Base-by-base conservation (phyloP, 2,329 filamentous ascomycete genomes). In the Fusarium oxysporum region DNA sequence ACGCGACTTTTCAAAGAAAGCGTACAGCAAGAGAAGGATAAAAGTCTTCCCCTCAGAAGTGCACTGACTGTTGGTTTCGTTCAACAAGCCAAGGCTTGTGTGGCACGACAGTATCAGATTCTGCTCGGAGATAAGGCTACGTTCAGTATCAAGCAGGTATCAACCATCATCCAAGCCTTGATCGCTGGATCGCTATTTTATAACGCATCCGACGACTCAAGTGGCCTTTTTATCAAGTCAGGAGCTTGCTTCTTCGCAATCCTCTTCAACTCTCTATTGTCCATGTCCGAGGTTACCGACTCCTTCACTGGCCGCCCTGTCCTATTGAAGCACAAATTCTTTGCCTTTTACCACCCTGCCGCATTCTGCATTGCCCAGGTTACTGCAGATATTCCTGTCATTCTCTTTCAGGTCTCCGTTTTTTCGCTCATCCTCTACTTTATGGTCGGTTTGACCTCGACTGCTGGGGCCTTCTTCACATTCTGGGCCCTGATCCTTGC, bases 171-270 rank as follows among this genome's bases (percentile, higher is more conserved):
- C 0, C 89, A 91, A 74, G 90, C 91, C 0, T 80, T 93, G 11
- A 88, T 93, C 64, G 84, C 87, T 4, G 91, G 91, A 14, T 92
- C 90, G 0, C 84, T 93, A 10, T 93, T 93, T 80, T 93, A 92
- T 80, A 85, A 90, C 62, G 87, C 90, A 0, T 86, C 90, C 0
- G 68, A 82, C 33, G 89, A 86, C 54, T 88, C 89, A 0, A 84
- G 80, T 3, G 91, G 91, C 17, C 80, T 93, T 1, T 93, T 93
- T 78, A 77, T 88, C 74, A 92, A 92, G 75, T 86, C 86, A 0
- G 91, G 91, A 59, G 86, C 90, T 0, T 81, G 91, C 8, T 93
- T 93, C 83, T 87, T 92, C 57, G 83, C 90, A 1, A 82, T 92
- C 0, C 82, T 93, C 0, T 91, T 88, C 80, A 90, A 92, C 77